Base-by-base conservation (phyloP, 108 stramenopile species). In the Schizochytrium sp. region DNA sequence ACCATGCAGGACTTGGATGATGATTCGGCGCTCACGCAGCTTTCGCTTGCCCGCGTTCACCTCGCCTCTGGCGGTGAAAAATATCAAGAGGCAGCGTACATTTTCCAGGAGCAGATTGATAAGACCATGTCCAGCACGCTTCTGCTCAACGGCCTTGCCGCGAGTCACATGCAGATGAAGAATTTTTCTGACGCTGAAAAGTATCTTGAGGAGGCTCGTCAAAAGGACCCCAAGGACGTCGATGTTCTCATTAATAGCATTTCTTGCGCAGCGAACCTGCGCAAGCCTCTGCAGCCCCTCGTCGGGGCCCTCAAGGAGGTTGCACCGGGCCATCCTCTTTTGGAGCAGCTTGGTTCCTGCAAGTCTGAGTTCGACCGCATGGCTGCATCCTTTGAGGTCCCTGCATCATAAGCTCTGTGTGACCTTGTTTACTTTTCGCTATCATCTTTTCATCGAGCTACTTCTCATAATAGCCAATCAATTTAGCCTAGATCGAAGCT, bases 11-110 rank as follows among this genome's bases (percentile, higher is more conserved):
- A 92, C 89, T 92, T 91, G 41, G 98, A 98, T 89, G 98, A 99
- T 91, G 98, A 99, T 91, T 93, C 96, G 23, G 94, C 97, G n/a
- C 92, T 99, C 90, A 97, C 97, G 3, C 97, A 98, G 93, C 93
- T 99, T 25, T 92, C 93, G 55, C 76, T 88, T 57, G 97, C 97
- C 23, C 95, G 97, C 72, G 89, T 98, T 43, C 93, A 95, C 69
- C 83, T 99, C 69, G 96, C 95, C 0, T 91, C 94, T 48, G 97
- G 97, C 60, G 92, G 93, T n/a, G 93, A 91, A 57, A 92, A 90
- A 57, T 92, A 92, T 48, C 93, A 91, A 55, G 98, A 99, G 93
- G 98, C 98, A 5, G 91, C 94, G 10, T 97, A 98, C 90, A 93
- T 95, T 59, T 94, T 96, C 69, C 93, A 93, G 57, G 94, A 95